phyloP scores from a whole-genome alignment of 2,329 filamentous ascomycete species.

The Fusarium citri region DNA sequence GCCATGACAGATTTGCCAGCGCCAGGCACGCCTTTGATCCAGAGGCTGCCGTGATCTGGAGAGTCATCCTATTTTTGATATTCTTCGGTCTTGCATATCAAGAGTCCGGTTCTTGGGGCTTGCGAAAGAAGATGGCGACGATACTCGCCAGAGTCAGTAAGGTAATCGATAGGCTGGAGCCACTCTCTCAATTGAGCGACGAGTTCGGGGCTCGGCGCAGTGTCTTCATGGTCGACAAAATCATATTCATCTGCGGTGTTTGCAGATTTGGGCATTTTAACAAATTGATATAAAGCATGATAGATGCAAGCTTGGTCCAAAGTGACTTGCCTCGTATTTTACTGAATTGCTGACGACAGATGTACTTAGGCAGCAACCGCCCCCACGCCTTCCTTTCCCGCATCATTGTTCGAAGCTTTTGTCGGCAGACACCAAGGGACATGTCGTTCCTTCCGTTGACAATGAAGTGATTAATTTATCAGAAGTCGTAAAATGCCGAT shows the following conservation, averaged over 20 bases:
- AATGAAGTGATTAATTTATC: too few relatives aligned
- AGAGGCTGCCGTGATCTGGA: constrained; percentile 40
- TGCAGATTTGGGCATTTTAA: constrained; percentile 28
- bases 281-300: background rate
- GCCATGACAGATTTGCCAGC: constrained; percentile 45
- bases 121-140: constrained; percentile 42
- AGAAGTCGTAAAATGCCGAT: too few relatives aligned
- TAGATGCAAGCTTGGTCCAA: background rate
- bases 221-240: constrained; percentile 32
- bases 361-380: background rate
- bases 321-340: background rate
- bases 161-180: constrained; percentile 47
- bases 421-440: too few relatives aligned
- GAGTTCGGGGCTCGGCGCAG: constrained; percentile 18
- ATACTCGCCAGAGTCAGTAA: constrained; percentile 44
- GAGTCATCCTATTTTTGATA: constrained; percentile 42
- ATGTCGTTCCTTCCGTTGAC: too few relatives aligned
- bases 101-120: constrained; percentile 43
- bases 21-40: constrained; percentile 46
- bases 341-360: background rate
- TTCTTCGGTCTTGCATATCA: constrained; percentile 43
- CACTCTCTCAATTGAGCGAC: constrained; percentile 40
- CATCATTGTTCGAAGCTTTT: too few relatives aligned
- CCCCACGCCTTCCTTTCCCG: background rate
- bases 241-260: constrained; percentile 39